These are phyloP conservation scores for Ascoidea asiatica DNA, from an alignment of 805 yeast genomes.

Conservation along the genomic window DNA sequence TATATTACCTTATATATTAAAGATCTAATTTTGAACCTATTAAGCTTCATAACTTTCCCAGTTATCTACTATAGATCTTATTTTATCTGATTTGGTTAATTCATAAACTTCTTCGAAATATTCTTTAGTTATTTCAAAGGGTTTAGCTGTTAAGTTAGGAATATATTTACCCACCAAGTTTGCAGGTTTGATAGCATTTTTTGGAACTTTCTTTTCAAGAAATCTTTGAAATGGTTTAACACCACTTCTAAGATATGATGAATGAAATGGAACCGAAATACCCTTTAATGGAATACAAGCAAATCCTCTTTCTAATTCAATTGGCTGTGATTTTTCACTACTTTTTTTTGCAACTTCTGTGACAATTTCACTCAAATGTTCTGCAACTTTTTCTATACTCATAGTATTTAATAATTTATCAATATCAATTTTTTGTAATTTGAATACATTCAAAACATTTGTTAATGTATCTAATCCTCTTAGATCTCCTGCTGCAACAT, in stretches of 20 bases:
- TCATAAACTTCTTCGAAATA: constrained; percentile 93
- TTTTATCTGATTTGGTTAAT: constrained; percentile 82
- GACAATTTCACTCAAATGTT: constrained; percentile 78
- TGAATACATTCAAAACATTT: constrained; percentile 85
- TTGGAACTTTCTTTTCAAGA: constrained; percentile 89
- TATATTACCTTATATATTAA: background rate
- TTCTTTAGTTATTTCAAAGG: constrained; percentile 90
- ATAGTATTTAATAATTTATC: constrained; percentile 72
- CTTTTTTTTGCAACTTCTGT: constrained; percentile 76
- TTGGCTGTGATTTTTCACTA: constrained; percentile 86
- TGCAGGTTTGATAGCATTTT: constrained; percentile 89
- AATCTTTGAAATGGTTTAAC: constrained; percentile 98
- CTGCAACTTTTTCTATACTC: constrained; percentile 78
- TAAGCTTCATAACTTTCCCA: constrained; percentile 71
- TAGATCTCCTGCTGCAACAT: constrained; percentile 97
- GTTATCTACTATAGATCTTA: constrained; percentile 80
- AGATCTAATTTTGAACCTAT: constrained; percentile 11
- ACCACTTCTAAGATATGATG: constrained; percentile 95
- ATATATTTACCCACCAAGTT: constrained; percentile 90
- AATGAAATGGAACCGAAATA: constrained; percentile 99
- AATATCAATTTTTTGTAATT: constrained; percentile 88
- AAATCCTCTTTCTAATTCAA: constrained; percentile 93
- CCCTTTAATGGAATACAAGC: constrained; percentile 98
- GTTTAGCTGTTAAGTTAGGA: constrained; percentile 97
- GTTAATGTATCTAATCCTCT: constrained; percentile 89